These are phyloP conservation scores for Phytophthora citricola DNA, from an alignment of 352 stramenopile species.

Conservation along the genomic window DNA sequence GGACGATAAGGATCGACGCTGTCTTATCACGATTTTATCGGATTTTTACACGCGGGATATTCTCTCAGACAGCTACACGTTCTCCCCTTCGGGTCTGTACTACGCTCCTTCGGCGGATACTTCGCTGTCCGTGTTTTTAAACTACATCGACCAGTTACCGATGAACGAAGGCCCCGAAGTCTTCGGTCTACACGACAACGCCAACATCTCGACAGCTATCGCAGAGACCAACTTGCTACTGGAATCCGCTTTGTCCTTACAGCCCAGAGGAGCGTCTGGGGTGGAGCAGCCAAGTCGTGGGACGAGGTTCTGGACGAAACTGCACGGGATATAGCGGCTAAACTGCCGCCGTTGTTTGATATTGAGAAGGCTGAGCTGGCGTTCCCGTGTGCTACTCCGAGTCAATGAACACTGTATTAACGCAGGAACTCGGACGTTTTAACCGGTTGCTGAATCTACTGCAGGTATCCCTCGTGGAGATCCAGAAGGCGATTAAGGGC, in stretches of 20 bases:
- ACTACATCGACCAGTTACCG: constrained; percentile 84
- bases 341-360: constrained; percentile 86
- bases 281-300: constrained; percentile 86
- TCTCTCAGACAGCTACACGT: constrained; percentile 76
- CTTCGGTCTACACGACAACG: constrained; percentile 89
- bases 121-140: constrained; percentile 60
- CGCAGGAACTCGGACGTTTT: constrained; percentile 92
- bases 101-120: constrained; percentile 62
- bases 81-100: constrained; percentile 87
- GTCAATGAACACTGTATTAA: constrained; percentile 92
- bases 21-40: constrained; percentile 86
- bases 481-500: constrained; percentile 93
- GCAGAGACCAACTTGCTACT: constrained; percentile 87
- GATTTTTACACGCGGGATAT: constrained; percentile 88
- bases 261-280: constrained; percentile 74
- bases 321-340: constrained; percentile 85
- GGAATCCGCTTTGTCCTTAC: constrained; percentile 89
- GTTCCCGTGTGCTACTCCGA: constrained; percentile 85
- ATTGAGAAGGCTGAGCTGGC: constrained; percentile 90
- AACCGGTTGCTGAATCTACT: constrained; percentile 88
- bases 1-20: constrained; percentile 93
- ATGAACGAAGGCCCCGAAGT: constrained; percentile 89
- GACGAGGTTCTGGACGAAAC: constrained; percentile 89
- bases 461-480: constrained; percentile 80
- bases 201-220: constrained; percentile 91